Conservation (phyloP, 1,284 basidiomycete species). For the Ceratobasidium sp. region DNA sequence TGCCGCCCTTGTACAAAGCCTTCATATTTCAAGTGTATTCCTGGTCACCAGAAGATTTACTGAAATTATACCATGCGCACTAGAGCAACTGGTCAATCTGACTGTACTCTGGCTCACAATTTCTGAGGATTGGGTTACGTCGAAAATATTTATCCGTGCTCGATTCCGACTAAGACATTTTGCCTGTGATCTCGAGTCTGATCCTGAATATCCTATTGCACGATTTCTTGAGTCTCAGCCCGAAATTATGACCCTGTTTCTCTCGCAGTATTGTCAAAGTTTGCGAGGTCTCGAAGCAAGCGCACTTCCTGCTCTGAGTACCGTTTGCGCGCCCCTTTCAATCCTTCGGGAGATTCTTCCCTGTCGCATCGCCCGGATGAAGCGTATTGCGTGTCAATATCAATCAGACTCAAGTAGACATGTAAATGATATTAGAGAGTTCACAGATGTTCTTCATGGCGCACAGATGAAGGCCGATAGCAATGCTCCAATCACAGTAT, state of each 20-base stretch:
- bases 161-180: not conserved
- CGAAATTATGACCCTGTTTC: not conserved
- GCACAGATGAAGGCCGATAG: no score
- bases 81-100: constrained; percentile 7
- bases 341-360: no score
- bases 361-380: no score
- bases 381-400: no score
- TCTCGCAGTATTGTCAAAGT: not conserved
- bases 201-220: not conserved
- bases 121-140: not conserved
- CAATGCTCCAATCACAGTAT: no score
- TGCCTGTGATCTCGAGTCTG: not conserved
- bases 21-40: no score
- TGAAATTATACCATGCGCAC: constrained; percentile 4
- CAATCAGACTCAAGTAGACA: no score
- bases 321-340: no score
- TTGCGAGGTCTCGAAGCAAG: not conserved
- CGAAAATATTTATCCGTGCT: not conserved
- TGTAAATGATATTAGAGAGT: no score
- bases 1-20: no score
- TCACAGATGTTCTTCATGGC: no score
- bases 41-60: no score
- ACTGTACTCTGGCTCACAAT: not conserved
- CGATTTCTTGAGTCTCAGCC: constrained; percentile 22
- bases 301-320: constrained; percentile 8